Conservation (phyloP, 78 protist species). For the Isochrysis galbana region DNA sequence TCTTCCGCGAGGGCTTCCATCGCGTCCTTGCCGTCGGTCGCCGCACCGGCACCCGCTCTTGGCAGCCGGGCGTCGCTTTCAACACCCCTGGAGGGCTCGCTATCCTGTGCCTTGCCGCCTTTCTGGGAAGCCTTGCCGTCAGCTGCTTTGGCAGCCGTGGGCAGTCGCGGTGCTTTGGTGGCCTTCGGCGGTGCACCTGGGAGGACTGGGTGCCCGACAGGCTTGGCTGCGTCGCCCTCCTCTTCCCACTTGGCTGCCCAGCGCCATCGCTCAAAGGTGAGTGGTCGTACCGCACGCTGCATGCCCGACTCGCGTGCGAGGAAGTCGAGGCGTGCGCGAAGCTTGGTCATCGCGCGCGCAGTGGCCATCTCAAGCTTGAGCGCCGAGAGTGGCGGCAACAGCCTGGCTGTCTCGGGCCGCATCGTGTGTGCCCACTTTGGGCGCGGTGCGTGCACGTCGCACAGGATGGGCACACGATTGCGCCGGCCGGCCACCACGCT, state of each 20-base stretch:
- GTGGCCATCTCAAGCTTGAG: neutral
- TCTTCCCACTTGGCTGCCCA: neutral
- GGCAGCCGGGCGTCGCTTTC: too few species aligned
- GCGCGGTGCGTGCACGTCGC: neutral
- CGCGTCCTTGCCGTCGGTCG: neutral
- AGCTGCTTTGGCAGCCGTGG: too few species aligned
- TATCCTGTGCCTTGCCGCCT: too few species aligned
- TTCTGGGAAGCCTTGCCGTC: too few species aligned
- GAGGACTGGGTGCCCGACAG: neutral
- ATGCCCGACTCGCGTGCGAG: neutral
- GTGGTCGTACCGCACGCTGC: neutral
- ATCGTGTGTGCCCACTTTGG: neutral
- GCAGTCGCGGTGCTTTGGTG: too few species aligned
- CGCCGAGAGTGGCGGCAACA: neutral
- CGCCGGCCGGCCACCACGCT: neutral
- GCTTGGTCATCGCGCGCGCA: neutral
- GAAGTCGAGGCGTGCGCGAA: neutral
- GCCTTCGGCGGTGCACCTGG: neutral
- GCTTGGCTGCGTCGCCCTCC: neutral
- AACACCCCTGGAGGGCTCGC: too few species aligned
- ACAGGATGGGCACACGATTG: neutral
- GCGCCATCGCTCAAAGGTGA: neutral
- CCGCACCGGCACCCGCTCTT: neutral
- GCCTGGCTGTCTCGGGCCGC: neutral
- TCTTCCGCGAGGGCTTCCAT: neutral